These are phyloP conservation scores for Chrysosporium queenslandicum DNA, from an alignment of 2,329 filamentous ascomycete species.

Conservation along the genomic window DNA sequence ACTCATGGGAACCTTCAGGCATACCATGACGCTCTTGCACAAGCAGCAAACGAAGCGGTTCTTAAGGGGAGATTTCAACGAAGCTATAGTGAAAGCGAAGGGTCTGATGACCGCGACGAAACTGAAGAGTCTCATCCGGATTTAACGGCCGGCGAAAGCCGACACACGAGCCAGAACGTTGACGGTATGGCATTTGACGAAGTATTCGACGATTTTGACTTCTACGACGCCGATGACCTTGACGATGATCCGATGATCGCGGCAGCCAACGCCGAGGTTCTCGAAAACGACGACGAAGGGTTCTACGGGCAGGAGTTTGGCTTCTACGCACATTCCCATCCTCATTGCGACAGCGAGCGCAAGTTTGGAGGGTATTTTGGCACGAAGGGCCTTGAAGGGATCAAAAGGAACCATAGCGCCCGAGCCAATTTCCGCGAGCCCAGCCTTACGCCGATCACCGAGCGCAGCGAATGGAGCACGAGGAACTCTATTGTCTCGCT, in stretches of 20 bases:
- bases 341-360: conserved; percentile 47
- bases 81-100: conserved; percentile 41
- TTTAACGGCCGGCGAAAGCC: conserved; percentile 42
- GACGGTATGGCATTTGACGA: conserved; percentile 33
- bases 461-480: conserved; percentile 90
- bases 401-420: conserved; percentile 60
- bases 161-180: conserved; percentile 37
- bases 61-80: conserved; percentile 65
- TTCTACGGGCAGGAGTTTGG: conserved; percentile 96
- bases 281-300: conserved; percentile 84
- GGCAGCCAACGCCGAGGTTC: conserved; percentile 83
- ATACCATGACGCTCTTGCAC: conserved; percentile 76
- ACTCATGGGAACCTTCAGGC: conserved; percentile 46
- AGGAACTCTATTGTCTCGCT: conserved; percentile 81
- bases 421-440: conserved; percentile 69
- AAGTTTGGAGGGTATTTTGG: conserved; percentile 85
- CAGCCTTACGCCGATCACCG: conserved; percentile 90
- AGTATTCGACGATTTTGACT: conserved; percentile 38
- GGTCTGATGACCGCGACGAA: conserved; percentile 27
- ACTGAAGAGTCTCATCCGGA: conserved; percentile 36
- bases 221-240: conserved; percentile 55
- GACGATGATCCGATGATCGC: conserved; percentile 89
- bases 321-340: conserved; percentile 62
- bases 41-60: conserved; percentile 67
- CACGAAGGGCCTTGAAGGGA: conserved; percentile 53